Percentiles rank a stretch among this genome's conserved stretches.
Evolutionary conservation across 164 flowering plant species (phyloP).

Genomic region (Chimonanthus praecox): DNA sequence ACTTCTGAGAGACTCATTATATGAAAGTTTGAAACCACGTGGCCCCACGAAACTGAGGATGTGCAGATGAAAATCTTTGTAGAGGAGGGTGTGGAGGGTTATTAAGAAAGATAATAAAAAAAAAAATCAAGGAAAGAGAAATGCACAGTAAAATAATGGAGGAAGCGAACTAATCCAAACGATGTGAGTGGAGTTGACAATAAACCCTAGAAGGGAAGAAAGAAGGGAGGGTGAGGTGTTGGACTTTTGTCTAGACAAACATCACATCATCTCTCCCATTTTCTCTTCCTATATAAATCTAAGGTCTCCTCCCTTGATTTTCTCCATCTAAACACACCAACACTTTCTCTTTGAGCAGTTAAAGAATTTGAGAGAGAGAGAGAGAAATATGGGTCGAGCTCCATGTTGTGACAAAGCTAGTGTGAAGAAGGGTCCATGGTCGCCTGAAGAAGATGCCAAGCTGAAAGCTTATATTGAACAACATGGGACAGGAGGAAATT

Average conservation of each 20-base stretch:
- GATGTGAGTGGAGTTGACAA: neutral
- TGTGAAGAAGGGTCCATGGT: slow-evolving; percentile 87
- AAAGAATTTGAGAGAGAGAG: slow-evolving; percentile 11
- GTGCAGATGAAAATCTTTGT: too few species aligned
- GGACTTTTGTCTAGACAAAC: slow-evolving; percentile 39
- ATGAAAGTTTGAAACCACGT: too few species aligned
- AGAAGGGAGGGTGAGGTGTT: slow-evolving; percentile 22
- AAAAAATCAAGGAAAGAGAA: too few species aligned
- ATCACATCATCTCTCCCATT: slow-evolving; percentile 29
- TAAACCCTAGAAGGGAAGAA: slow-evolving; percentile 6
- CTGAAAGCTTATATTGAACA: slow-evolving; percentile 60
- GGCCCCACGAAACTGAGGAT: too few species aligned
- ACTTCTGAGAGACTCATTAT: too few species aligned
- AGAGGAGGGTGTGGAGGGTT: too few species aligned
- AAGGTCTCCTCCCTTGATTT: slow-evolving; percentile 17
- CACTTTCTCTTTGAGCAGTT: slow-evolving; percentile 12
- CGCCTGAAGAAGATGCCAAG: slow-evolving; percentile 74
- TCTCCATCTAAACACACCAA: neutral
- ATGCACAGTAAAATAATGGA: neutral
- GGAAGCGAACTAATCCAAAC: neutral
- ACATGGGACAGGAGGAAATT: slow-evolving; percentile 63
- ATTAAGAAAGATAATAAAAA: too few species aligned
- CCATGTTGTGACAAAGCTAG: slow-evolving; percentile 85
- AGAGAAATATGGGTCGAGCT: slow-evolving; percentile 64
- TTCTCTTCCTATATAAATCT: slow-evolving; percentile 44